Evolutionary conservation across 441 rosid genomes (phyloP).

Genomic region (Gossypium trilobum): DNA sequence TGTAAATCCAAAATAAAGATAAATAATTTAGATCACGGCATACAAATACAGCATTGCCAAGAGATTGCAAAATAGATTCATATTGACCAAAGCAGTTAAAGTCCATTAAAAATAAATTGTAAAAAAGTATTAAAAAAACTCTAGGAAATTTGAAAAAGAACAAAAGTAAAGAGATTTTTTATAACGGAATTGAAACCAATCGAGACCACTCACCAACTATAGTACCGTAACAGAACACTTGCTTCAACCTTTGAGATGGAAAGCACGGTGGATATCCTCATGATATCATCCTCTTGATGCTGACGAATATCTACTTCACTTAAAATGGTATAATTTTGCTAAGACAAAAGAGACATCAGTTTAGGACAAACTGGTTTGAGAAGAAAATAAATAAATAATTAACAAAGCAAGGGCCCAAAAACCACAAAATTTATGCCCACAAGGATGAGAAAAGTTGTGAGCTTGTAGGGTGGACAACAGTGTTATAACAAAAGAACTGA

Average conservation of each 20-base stretch:
- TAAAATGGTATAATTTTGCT: conserved; percentile 54
- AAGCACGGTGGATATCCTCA: conserved; percentile 47
- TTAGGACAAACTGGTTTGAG: background rate
- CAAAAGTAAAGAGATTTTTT: background rate
- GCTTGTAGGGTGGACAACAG: background rate
- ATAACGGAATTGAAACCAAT: background rate
- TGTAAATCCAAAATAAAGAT: conserved; percentile 19
- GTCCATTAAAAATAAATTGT: background rate
- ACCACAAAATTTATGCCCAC: background rate
- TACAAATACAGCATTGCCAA: background rate
- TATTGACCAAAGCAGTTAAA: background rate
- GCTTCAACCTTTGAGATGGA: conserved; percentile 41
- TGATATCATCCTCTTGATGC: conserved; percentile 57
- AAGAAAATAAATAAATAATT: background rate
- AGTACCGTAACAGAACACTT: conserved; percentile 46
- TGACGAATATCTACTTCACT: conserved; percentile 53
- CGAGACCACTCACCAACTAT: conserved; percentile 40
- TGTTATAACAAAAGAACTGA: background rate
- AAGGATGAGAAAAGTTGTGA: background rate
- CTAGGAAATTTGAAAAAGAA: background rate
- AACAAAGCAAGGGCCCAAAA: background rate
- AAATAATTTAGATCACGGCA: background rate
- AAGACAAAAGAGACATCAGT: conserved; percentile 6
- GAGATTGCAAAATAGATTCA: background rate
- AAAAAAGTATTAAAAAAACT: background rate